Base-by-base conservation (phyloP, 352 stramenopile genomes). In the Pseudoperonospora humuli region DNA sequence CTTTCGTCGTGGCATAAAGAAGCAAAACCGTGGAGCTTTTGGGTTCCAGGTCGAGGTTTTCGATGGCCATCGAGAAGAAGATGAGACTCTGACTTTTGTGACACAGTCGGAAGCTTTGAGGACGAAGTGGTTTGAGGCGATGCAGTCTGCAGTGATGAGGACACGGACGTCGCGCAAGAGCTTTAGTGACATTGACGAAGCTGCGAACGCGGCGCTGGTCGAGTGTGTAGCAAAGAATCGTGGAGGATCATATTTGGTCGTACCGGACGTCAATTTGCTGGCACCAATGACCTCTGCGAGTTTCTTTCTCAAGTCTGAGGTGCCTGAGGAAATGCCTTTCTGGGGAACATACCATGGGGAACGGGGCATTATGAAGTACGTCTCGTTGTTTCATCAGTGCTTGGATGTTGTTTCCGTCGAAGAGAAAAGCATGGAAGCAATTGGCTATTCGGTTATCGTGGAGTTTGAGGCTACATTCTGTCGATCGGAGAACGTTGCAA, bases 21-120 rank as follows among this genome's bases (percentile, higher is more conserved):
- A 83, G 26, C 75, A 61, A 3, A 63, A 67, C 24, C 47, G 70
- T 4, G 74, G 73, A 3, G 78, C 78, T 0, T 90, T 86, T 51
- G 75, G 75, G 8, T 86, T 90, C 36, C 78, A 90, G 43, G 62
- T 90, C 17, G 78, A 87, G 15, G 75, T 79, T 9, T 86, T 88
- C 35, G 73, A 90, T 37, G 51, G 67, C 2, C 80, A 78, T 39
- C 69, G 73, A 6, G 78, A 90, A 46, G 67, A 84, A 32, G 71
- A 90, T 32, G 52, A 84, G 44, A 86, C 73, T 1, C 45, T 90
- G 24, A 90, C 75, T 20, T 87, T 90, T 26, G 78, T 90, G 8
- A 80, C 76, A 15, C 57, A 64, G 9, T 84, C 75, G 0, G 67
- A 85, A 10, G 44, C 54, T 11, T 79, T 45, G 1, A 69, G 71